phyloP scores from a whole-genome alignment of 169 alveolate species.

The Plasmodium chabaudi region DNA sequence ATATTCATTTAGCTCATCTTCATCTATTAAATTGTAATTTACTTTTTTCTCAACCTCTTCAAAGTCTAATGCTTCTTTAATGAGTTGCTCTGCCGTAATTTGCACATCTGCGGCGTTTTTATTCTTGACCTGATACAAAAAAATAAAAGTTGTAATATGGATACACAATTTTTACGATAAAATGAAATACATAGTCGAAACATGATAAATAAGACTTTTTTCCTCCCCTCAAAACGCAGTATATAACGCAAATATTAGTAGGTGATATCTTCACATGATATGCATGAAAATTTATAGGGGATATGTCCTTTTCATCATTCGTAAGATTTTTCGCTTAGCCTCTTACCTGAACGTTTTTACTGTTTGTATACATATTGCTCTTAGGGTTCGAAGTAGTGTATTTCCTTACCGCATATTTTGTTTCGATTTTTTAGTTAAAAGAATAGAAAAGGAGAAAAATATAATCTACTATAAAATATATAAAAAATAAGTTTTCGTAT shows the following conservation, averaged over 20 bases:
- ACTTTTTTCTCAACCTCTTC: constrained; percentile 88
- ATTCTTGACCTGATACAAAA: constrained; percentile 90
- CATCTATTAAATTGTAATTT: constrained; percentile 89
- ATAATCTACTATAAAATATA: too few species aligned
- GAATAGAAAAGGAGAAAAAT: too few species aligned
- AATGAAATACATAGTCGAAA: too few species aligned
- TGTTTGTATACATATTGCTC: constrained; percentile 43
- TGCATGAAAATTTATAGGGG: background rate
- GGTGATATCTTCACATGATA: background rate
- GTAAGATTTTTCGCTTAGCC: background rate
- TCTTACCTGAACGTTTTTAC: constrained; percentile 65
- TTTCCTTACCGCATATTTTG: too few species aligned
- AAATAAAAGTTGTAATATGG: background rate
- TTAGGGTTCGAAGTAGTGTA: too few species aligned
- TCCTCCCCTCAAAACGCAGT: too few species aligned
- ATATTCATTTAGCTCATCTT: constrained; percentile 96
- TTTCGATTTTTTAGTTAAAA: too few species aligned
- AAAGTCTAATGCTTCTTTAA: constrained; percentile 97
- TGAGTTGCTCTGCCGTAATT: constrained; percentile 98
- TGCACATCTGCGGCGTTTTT: constrained; percentile 97
- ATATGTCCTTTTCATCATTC: background rate
- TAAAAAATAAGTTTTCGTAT: too few species aligned
- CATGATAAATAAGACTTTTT: too few species aligned
- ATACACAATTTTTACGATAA: too few species aligned
- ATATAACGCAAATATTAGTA: background rate